Base-by-base conservation (phyloP, 2,329 filamentous ascomycete species). In the Beauveria bassiana region DNA sequence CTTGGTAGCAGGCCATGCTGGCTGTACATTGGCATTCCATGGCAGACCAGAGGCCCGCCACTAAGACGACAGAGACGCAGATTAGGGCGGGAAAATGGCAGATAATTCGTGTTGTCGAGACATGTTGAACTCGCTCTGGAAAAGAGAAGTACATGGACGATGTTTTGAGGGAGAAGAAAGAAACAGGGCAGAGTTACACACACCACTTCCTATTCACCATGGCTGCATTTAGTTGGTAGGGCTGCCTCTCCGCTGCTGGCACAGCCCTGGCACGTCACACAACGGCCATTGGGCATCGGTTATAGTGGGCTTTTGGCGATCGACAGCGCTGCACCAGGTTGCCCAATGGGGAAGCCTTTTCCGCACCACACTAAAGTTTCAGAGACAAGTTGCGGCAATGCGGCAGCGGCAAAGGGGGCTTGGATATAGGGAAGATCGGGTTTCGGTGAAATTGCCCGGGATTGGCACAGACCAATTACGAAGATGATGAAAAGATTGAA, bases 391-490 rank as follows among this genome's bases (percentile, higher is more conserved):
- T 50, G 45, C 47, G 46, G 56, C 22, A 45, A 22, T 51, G 38
- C 34, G 38, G 56, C 56, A 53, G 57, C 57, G 57, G 57, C 57
- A 60, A 53, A 46, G 57, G 49, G 40, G 49, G 49, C 40, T 52
- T 46, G 14, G n/a, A 38, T 24, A 31, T 52, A 40, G 55, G 10
- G 20, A 24, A n/a, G 26, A 45, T 53, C 57, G 57, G 57, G 40
- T 53, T 60, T 60, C 57, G 40, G 40, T 53, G 26, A 28, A 38
- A 28, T 43, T 16, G 49, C 1, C 40, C 57, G 57, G 57, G 49
- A 60, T 60, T 60, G 57, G 40, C n/a, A 16, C 56, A 24, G 22
- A 16, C 5, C 9, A 59, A 45, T 16, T 14, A 4, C 5, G 12
- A 24, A 1, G 12, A 31, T 8, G 34, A 12, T 38, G 34, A 34